These are phyloP conservation scores for Dictyostelium citrinum DNA, from an alignment of 78 protist species.

Conservation along the genomic window DNA sequence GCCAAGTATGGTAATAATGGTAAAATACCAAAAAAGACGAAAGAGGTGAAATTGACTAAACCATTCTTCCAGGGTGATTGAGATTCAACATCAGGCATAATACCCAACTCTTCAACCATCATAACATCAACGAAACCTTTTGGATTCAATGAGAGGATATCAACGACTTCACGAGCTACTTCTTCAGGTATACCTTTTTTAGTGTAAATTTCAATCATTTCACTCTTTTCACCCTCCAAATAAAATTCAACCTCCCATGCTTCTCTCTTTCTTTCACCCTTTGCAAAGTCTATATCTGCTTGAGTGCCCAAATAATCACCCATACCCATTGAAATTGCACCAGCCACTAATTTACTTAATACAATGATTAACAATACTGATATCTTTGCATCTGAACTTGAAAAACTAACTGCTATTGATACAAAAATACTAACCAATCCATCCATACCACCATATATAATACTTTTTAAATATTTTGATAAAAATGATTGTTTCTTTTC, in stretches of 20 bases:
- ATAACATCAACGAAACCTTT: constrained; percentile 76
- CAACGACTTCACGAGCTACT: constrained; percentile 58
- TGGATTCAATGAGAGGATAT: constrained; percentile 55
- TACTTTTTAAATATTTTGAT: constrained; percentile 73
- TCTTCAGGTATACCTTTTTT: constrained; percentile 48
- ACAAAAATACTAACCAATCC: constrained; percentile 77
- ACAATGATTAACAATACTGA: constrained; percentile 48
- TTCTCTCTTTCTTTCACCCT: constrained; percentile 64
- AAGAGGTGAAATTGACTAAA: constrained; percentile 54
- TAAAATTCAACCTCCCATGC: constrained; percentile 79
- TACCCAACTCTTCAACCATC: constrained; percentile 81
- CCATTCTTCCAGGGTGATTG: constrained; percentile 79
- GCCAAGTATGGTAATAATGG: constrained; percentile 61
- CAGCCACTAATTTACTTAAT: constrained; percentile 71
- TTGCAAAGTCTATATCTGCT: constrained; percentile 72
- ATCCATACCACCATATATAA: constrained; percentile 83
- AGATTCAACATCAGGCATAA: constrained; percentile 53
- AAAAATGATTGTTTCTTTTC: neutral
- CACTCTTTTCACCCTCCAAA: constrained; percentile 76
- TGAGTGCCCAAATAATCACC: constrained; percentile 82
- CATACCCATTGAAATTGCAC: constrained; percentile 85
- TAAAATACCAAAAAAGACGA: constrained; percentile 49
- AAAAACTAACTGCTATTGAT: constrained; percentile 60
- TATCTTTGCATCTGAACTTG: constrained; percentile 32
- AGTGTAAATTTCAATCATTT: constrained; percentile 74